Evolutionary conservation across 2,329 filamentous ascomycete species (phyloP).

Genomic region (Aspergillus pseudoglaucus): DNA sequence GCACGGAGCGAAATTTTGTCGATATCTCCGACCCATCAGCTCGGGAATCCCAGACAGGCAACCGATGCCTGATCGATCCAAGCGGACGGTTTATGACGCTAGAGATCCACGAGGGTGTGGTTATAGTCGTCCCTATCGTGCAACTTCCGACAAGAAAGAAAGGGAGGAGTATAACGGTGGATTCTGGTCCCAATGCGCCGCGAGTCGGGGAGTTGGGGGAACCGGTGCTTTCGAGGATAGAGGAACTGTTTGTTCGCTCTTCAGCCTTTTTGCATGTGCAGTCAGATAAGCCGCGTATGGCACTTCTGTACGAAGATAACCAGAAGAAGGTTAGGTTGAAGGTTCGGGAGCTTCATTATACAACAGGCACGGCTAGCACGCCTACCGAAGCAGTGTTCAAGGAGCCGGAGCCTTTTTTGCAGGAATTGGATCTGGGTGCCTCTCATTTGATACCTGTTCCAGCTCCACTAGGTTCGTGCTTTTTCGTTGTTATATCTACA

Average conservation of each 20-base stretch:
- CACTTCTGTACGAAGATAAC: slow-evolving; percentile 60
- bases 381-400: slow-evolving; percentile 50
- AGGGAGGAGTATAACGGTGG: slow-evolving; percentile 18
- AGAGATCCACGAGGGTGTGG: slow-evolving; percentile 62
- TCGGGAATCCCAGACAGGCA: slow-evolving; percentile 72
- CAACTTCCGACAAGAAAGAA: slow-evolving; percentile 47
- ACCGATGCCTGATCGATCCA: slow-evolving; percentile 78
- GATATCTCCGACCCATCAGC: slow-evolving; percentile 56
- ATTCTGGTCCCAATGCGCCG: slow-evolving; percentile 19
- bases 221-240: slow-evolving; percentile 55
- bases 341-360: slow-evolving; percentile 50
- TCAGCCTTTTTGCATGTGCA: slow-evolving; percentile 58
- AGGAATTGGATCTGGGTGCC: slow-evolving; percentile 53
- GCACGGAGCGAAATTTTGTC: slow-evolving; percentile 53
- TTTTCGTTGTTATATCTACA: slow-evolving; percentile 33
- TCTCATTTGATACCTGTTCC: slow-evolving; percentile 58
- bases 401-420: slow-evolving; percentile 46
- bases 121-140: slow-evolving; percentile 58
- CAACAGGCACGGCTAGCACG: slow-evolving; percentile 37
- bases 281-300: slow-evolving; percentile 52
- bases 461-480: slow-evolving; percentile 44
- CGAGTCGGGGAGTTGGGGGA: slow-evolving; percentile 54
- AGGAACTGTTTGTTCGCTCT: slow-evolving; percentile 61
- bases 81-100: slow-evolving; percentile 62
- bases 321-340: slow-evolving; percentile 51